Percentiles rank a stretch among this genome's conserved stretches.
Evolutionary conservation across 2,329 filamentous ascomycete species (phyloP).

Genomic region (Cordyceps javanica): DNA sequence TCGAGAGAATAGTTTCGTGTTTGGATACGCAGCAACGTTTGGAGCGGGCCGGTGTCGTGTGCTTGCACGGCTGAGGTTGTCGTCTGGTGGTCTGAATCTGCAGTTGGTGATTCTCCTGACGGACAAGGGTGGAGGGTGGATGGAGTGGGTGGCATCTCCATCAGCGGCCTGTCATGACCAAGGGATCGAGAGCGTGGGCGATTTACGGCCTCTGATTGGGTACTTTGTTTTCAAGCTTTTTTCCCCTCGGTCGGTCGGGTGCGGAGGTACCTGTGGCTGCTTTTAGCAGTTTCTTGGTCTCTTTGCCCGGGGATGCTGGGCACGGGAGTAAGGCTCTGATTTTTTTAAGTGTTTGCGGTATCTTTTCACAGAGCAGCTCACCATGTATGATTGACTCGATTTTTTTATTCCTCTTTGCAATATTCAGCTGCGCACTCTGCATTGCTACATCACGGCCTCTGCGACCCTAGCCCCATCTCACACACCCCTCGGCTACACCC

Average conservation of each 20-base stretch:
- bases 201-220: conserved; percentile 10
- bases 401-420: background rate
- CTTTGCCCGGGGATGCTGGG: background rate
- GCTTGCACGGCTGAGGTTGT: background rate
- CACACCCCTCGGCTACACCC: background rate
- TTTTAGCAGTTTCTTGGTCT: background rate
- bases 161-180: conserved; percentile 2
- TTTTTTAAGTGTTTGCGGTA: too few relatives aligned
- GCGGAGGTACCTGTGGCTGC: background rate
- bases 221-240: background rate
- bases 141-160: background rate
- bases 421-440: too few relatives aligned
- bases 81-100: background rate
- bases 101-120: too few relatives aligned
- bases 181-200: conserved; percentile 10
- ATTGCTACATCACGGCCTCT: background rate
- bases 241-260: background rate
- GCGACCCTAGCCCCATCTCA: background rate
- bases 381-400: too few relatives aligned
- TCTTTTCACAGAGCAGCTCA: too few relatives aligned
- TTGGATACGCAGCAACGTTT: background rate
- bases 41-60: background rate
- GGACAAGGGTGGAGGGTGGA: background rate
- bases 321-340: too few relatives aligned
- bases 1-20: background rate